Base-by-base conservation (phyloP, 768 basidiomycete genomes). In the Coprinellus aureogranulatus region DNA sequence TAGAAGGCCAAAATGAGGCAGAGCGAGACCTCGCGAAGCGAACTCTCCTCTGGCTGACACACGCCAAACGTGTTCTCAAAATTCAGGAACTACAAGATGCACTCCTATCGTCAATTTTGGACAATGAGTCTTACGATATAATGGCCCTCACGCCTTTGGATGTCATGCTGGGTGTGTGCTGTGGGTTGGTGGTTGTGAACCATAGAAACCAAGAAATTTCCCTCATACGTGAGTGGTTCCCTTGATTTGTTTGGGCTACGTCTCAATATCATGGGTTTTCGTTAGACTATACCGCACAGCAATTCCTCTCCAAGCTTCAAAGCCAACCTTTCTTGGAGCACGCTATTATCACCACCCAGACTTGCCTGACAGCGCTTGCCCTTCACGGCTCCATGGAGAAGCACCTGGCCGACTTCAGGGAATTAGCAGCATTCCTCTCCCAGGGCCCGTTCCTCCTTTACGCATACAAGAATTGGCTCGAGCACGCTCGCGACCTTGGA, bases 201-300 rank as follows among this genome's bases (percentile, higher is more conserved):
- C 11, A 11, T 3, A 11, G 5, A 1, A 40, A 1, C 40, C 25
- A 40, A 20, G 22, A 25, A 16, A 37, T 28, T 20, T 31, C 25
- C 4, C 37, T 57, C n/a, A 46, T 57, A 11, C 55, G 55, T 57
- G 28, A 26, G n/a, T n/a, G 54, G 34, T 14, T 14, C 6, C 34
- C 34, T 34, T 26, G 3, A 4, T 8, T 11, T 47, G 18, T 16
- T n/a, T n/a, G 2, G 23, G 11, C n/a, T n/a, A n/a, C n/a, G n/a
- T n/a, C n/a, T n/a, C n/a, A n/a, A n/a, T n/a, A n/a, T n/a, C n/a
- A 16, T 54, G 25, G 4, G 16, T 18, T n/a, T 10, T n/a, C n/a
- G n/a, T 5, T 40, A 57, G 55, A 57, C 37, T 40, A 57, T 25
- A 57, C 55, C 3, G 34, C 54, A 11, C 44, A 31, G 5, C 27